phyloP scores from a whole-genome alignment of 2,329 filamentous ascomycete genomes.

The Fusarium paranaense region DNA sequence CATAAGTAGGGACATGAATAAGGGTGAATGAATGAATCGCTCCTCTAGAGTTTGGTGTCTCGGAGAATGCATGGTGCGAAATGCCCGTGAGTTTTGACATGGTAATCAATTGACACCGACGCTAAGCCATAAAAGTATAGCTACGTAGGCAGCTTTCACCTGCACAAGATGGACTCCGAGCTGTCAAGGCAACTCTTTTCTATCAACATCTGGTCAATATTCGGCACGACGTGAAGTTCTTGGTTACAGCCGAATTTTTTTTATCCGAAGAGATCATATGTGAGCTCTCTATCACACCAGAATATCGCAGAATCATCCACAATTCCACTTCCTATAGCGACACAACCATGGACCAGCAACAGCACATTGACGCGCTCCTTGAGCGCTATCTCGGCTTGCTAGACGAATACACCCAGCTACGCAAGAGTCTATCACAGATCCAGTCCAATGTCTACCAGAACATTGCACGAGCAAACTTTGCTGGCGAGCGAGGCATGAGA shows the following conservation, averaged over 20 bases:
- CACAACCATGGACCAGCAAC: constrained; percentile 40
- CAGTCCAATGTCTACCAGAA: constrained; percentile 68
- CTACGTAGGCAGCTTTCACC: constrained; percentile 21
- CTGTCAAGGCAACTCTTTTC: not conserved
- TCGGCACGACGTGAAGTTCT: not conserved
- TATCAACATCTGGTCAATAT: not conserved
- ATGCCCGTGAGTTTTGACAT: not conserved
- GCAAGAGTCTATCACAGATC: constrained; percentile 62
- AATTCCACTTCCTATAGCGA: not conserved
- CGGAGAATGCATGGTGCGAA: not conserved
- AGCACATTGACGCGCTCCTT: constrained; percentile 71
- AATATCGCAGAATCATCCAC: not conserved
- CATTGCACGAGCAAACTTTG: constrained; percentile 82
- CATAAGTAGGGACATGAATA: not conserved
- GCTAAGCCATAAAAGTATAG: constrained; percentile 34
- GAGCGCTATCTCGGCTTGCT: constrained; percentile 74
- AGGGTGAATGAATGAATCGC: not conserved
- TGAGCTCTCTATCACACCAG: not conserved
- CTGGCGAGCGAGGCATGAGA: constrained; percentile 69
- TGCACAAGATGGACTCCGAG: not conserved
- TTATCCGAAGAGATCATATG: not conserved
- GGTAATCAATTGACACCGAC: not conserved
- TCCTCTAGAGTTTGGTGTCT: not conserved
- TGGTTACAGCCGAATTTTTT: not conserved
- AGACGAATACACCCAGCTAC: constrained; percentile 73